phyloP scores from a whole-genome alignment of 2,329 filamentous ascomycete genomes.

The Fusarium azukiicola region DNA sequence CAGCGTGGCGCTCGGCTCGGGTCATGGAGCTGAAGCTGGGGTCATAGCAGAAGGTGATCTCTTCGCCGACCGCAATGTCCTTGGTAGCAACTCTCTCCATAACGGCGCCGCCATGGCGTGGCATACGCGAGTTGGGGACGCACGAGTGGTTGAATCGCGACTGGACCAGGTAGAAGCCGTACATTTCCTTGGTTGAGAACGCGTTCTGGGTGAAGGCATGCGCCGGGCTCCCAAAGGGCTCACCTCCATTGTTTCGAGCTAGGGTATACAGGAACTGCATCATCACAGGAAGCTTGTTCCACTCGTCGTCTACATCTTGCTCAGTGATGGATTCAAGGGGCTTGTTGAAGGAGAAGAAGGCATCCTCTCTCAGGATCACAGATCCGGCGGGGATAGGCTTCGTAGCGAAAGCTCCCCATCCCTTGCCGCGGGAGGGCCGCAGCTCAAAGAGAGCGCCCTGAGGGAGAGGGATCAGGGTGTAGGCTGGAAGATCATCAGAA shows the following conservation, averaged over 20 bases:
- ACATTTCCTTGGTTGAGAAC: not conserved
- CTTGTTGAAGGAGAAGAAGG: not conserved
- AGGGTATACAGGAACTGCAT: too few species aligned
- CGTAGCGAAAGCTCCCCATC: slow-evolving; percentile 2
- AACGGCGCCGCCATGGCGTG: not conserved
- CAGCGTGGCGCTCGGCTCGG: not conserved
- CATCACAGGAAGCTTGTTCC: too few species aligned
- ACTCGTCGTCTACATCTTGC: too few species aligned
- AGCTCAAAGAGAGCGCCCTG: not conserved
- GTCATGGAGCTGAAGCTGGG: not conserved
- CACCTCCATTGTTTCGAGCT: too few species aligned
- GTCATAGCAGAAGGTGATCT: not conserved
- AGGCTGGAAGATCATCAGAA: not conserved
- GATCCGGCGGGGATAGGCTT: not conserved
- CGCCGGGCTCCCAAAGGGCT: too few species aligned
- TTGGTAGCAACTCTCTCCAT: not conserved
- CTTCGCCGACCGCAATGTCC: not conserved
- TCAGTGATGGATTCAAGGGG: not conserved
- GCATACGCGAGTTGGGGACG: not conserved
- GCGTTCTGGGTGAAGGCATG: not conserved
- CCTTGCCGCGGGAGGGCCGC: not conserved
- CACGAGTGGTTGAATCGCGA: not conserved
- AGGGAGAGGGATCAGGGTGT: not conserved
- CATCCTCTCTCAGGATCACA: not conserved
- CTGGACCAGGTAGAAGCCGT: not conserved